Evolutionary conservation across 371 early-diverging fungal genomes (phyloP).

Genomic region (Mortierella sp.): DNA sequence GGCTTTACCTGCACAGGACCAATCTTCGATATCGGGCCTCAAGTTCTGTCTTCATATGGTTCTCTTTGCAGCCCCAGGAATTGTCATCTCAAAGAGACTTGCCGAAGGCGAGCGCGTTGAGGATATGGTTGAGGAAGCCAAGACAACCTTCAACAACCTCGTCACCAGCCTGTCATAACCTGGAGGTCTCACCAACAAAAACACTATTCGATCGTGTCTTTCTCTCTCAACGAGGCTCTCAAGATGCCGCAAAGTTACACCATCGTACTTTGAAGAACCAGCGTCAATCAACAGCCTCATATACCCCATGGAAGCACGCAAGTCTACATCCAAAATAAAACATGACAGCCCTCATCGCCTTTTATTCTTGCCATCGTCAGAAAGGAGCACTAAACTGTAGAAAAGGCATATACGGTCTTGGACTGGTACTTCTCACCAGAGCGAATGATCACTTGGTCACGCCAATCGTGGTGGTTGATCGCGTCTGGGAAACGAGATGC

Average conservation of each 20-base stretch:
- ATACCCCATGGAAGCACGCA: not conserved
- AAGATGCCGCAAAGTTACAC: not conserved
- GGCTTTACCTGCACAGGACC: not conserved
- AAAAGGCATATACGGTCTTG: conserved; percentile 66
- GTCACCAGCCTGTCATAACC: not conserved
- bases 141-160: not conserved
- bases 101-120: conserved; percentile 48
- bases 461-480: conserved; percentile 73
- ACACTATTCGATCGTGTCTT: not conserved
- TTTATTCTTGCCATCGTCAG: not conserved
- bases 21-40: conserved; percentile 47
- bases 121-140: conserved; percentile 31
- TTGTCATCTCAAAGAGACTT: conserved; percentile 45
- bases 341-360: not conserved
- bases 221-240: not conserved
- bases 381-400: conserved; percentile 11
- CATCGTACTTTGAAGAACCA: not conserved
- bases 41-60: conserved; percentile 57
- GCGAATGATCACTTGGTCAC: conserved; percentile 62
- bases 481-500: conserved; percentile 79
- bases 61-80: conserved; percentile 45
- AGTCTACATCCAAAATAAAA: not conserved
- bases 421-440: conserved; percentile 64
- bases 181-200: not conserved
- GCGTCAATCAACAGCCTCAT: not conserved